Evolutionary conservation across 257 asterid species (phyloP).

Genomic region (Coffea eugenioides): DNA sequence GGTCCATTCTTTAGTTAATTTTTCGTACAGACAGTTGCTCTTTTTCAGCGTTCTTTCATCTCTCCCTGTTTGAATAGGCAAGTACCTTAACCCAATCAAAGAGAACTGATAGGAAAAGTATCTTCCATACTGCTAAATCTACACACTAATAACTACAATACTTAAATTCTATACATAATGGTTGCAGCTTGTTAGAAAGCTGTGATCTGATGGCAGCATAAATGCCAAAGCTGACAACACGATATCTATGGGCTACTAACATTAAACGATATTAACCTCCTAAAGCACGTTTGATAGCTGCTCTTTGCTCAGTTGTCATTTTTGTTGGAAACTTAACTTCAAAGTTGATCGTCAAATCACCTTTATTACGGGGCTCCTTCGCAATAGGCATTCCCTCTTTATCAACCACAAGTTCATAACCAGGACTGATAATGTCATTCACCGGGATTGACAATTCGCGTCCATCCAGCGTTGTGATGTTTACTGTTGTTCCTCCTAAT

Average conservation of each 20-base stretch:
- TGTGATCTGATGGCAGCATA: background rate
- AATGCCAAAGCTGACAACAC: background rate
- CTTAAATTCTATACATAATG: background rate
- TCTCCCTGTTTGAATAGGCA: background rate
- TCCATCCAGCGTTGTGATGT: conserved; percentile 47
- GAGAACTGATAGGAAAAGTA: background rate
- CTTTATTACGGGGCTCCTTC: conserved; percentile 48
- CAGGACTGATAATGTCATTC: conserved; percentile 34
- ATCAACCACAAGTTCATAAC: conserved; percentile 55
- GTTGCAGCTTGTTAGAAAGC: background rate
- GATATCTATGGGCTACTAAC: background rate
- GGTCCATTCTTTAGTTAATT: background rate
- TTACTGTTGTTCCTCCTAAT: conserved; percentile 54
- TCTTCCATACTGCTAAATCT: background rate
- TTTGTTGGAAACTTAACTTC: conserved; percentile 63
- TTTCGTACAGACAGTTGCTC: background rate
- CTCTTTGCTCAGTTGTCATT: conserved; percentile 62
- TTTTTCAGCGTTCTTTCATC: background rate
- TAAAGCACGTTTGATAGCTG: conserved; percentile 47
- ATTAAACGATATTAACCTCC: conserved; percentile 32
- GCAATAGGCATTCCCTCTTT: conserved; percentile 87
- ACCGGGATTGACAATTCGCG: conserved; percentile 58
- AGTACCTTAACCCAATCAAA: background rate
- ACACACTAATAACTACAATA: background rate
- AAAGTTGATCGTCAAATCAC: conserved; percentile 68